Evolutionary conservation across 2,329 filamentous ascomycete species (phyloP), one percentile per base, ranked within the genome.

Genomic region (Verruconis gallopava): DNA sequence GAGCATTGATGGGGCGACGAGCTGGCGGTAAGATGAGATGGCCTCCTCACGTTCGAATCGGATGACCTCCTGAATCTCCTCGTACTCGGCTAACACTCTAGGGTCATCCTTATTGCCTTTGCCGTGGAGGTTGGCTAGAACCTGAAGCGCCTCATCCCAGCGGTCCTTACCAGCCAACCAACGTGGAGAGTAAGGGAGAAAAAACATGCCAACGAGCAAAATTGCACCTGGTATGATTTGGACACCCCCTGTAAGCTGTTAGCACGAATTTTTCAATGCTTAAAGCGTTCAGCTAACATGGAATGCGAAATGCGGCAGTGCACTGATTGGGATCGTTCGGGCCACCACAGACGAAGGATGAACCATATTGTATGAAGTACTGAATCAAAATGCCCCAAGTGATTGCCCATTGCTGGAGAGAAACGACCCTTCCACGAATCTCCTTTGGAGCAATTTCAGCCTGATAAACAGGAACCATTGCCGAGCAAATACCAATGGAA

Each of bases 391-490:
- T 76, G 32, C 75, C 76, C 72, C 74, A 78, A 3, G 74, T 78
- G 33, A 80, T 79, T 22, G 72, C 74, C 71, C 73, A 79, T 53
- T 80, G 75, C 50, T 80, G 75, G 3, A 77, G 56, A 4, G 67
- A 68, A 18, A 79, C 70, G 3, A 77, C 66, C 5, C 72, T 63
- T 5, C 77, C 77, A 40, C 62, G 56, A 21, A 63, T 64, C 13
- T 60, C 53, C 44, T 61, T 62, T 12, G 60, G 59, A 2, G 62
- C 60, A 14, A 94, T 93, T 58, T 94, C 88, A 35, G 86, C 89
- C 58, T 94, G 86, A 57, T 93, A 94, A 36, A 94, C 82, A 0
- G 88, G 88, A 1, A 94, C 85, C 50, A 94, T 93, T 37, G 86
- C 89, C 1, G 86, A 93, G 37, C 93, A 70, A 56, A 86, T 82